Base-by-base conservation (phyloP, 352 stramenopile genomes). In the Globisporangium megalacanthum region DNA sequence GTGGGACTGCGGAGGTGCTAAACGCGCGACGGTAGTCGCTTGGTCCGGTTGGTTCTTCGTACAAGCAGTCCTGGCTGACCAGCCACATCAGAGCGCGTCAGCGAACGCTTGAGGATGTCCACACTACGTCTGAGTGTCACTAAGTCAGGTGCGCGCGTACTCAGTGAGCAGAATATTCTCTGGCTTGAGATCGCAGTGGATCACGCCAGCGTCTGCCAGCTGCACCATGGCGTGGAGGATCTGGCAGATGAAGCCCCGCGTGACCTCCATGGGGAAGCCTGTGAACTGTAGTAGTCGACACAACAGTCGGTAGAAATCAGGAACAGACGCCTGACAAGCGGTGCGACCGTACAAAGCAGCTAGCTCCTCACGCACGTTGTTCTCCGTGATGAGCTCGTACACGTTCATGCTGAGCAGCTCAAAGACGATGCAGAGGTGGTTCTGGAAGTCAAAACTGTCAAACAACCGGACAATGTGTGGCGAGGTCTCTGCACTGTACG, bases 181-280 rank as follows among this genome's bases (percentile, higher is more conserved):
- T 7, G 95, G 95, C 62, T 99, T 99, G 44, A 99, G 77, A 75
- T 99, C 96, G 62, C 92, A 98, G 74, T 98, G 95, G 56, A 99
- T 98, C n/a, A 99, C 85, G 64, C 94, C 80, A n/a, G 96, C 83
- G 31, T 96, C 75, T 5, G 75, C 68, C 29, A 97, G 72, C 54
- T 89, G 93, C 8, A 69, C 62, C n/a, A 97, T 65, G 2, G 75
- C 86, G 39, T 82, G 61, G 6, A 98, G 78, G n/a, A 98, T 88
- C 70, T 99, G 95, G 49, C 86, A 82, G 14, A 89, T 70, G 62
- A 98, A 96, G 25, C 95, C 96, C 35, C 88, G 81, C 39, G 98
- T 89, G 10, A 97, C 68, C 44, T 89, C 87, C 4, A 98, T 57
- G 6, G 86, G 87, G n/a, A 97, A 79, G 13, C 77, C 65, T 39